Conservation (phyloP, 2,329 filamentous ascomycete genomes). For the Hirsutella thompsonii region DNA sequence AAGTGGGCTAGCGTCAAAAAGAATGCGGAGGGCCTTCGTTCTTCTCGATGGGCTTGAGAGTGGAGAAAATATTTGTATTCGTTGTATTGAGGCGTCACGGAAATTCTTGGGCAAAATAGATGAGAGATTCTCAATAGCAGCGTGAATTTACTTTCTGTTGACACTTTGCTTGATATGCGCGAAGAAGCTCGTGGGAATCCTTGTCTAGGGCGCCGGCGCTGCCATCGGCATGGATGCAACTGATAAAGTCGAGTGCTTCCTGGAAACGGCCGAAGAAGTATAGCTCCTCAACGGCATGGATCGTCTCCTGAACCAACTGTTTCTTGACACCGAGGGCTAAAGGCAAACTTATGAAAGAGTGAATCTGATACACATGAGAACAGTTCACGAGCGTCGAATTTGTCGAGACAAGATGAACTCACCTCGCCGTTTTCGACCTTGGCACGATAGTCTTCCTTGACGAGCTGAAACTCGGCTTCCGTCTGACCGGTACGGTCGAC, state of each 20-base stretch:
- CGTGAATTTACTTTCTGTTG: constrained; percentile 13
- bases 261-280: constrained; percentile 38
- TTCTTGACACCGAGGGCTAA: constrained; percentile 26
- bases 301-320: constrained; percentile 32
- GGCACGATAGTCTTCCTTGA: constrained; percentile 29
- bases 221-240: constrained; percentile 18
- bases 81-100: too few relatives aligned
- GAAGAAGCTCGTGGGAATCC: constrained; percentile 27
- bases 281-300: constrained; percentile 45
- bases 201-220: constrained; percentile 23
- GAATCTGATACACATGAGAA: constrained; percentile 28
- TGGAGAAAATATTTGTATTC: too few relatives aligned
- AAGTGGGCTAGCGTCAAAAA: too few relatives aligned
- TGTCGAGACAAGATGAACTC: too few relatives aligned
- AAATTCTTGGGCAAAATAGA: too few relatives aligned
- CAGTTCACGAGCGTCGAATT: too few relatives aligned
- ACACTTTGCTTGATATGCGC: constrained; percentile 30
- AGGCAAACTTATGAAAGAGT: constrained; percentile 28
- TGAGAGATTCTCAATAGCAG: constrained; percentile 1
- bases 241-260: constrained; percentile 29
- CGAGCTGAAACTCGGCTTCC: constrained; percentile 33
- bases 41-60: too few relatives aligned
- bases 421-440: constrained; percentile 45
- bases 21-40: too few relatives aligned
- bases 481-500: constrained; percentile 28